Conservation (phyloP, 495 filamentous ascomycete species). For the Aspergillus biplanus region DNA sequence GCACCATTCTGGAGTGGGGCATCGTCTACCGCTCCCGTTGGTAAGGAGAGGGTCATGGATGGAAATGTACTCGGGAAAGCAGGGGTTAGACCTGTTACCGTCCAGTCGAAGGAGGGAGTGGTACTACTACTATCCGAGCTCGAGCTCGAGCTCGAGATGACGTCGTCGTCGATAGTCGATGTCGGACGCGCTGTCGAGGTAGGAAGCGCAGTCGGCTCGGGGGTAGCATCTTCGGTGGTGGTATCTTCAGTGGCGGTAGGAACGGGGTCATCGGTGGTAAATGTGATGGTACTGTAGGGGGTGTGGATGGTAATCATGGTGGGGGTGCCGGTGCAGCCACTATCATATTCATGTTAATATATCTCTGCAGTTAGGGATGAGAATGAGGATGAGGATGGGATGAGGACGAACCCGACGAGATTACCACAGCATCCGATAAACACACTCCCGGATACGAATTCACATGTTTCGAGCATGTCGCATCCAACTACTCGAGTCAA, state of each 20-base stretch:
- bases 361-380: background rate
- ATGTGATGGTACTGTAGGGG: background rate
- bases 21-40: background rate
- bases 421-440: conserved; percentile 20
- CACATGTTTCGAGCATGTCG: background rate
- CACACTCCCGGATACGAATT: conserved; percentile 13
- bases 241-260: background rate
- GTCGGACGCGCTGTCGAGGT: background rate
- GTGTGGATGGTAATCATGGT: conserved; percentile 13
- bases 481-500: conserved; percentile 8
- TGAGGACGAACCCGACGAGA: background rate
- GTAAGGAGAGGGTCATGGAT: background rate
- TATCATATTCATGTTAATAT: background rate
- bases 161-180: background rate
- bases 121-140: too few species aligned
- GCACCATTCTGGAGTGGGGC: background rate
- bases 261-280: background rate
- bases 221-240: background rate
- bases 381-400: background rate
- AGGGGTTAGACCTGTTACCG: background rate
- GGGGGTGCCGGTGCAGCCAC: conserved; percentile 12
- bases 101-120: background rate
- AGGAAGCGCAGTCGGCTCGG: background rate
- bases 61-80: background rate
- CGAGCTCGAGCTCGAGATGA: too few species aligned